Evolutionary conservation across 2,329 filamentous ascomycete genomes (phyloP).

Genomic region (Boeremia lycopersici): DNA sequence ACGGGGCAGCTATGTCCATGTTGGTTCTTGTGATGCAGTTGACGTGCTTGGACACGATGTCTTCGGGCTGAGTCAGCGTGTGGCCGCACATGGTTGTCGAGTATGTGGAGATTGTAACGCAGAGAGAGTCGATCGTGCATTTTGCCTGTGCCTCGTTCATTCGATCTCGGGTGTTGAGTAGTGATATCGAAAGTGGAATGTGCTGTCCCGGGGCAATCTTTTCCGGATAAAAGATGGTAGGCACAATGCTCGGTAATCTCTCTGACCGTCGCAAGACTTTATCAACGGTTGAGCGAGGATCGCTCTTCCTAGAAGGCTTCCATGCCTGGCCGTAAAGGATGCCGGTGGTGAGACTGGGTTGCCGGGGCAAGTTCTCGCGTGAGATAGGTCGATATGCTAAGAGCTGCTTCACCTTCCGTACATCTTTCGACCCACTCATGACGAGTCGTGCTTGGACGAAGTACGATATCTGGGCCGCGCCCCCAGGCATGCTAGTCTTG

Average conservation of each 20-base stretch:
- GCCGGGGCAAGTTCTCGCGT: slow-evolving; percentile 14
- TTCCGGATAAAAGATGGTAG: slow-evolving; percentile 37
- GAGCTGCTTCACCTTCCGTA: slow-evolving; percentile 28
- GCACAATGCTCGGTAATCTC: slow-evolving; percentile 34
- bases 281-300: slow-evolving; percentile 24
- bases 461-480: slow-evolving; percentile 40
- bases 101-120: slow-evolving; percentile 39
- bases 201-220: slow-evolving; percentile 39
- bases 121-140: slow-evolving; percentile 37
- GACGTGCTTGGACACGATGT: slow-evolving; percentile 38
- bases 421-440: slow-evolving; percentile 18
- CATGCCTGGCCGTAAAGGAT: slow-evolving; percentile 38
- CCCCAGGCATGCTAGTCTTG: slow-evolving; percentile 33
- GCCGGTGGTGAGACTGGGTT: slow-evolving; percentile 27
- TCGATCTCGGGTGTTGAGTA: slow-evolving; percentile 31
- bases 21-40: slow-evolving; percentile 37
- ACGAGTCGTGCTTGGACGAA: slow-evolving; percentile 36
- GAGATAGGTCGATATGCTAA: slow-evolving; percentile 37
- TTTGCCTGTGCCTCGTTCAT: slow-evolving; percentile 23
- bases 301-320: slow-evolving; percentile 28
- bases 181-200: slow-evolving; percentile 37
- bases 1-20: slow-evolving; percentile 30
- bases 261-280: slow-evolving; percentile 31
- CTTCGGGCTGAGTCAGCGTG: slow-evolving; percentile 32
- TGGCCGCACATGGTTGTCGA: slow-evolving; percentile 41